Percentiles rank a stretch among this genome's conserved stretches.
Evolutionary conservation across 257 asterid genomes (phyloP).

Genomic region (Ehretia macrophylla): DNA sequence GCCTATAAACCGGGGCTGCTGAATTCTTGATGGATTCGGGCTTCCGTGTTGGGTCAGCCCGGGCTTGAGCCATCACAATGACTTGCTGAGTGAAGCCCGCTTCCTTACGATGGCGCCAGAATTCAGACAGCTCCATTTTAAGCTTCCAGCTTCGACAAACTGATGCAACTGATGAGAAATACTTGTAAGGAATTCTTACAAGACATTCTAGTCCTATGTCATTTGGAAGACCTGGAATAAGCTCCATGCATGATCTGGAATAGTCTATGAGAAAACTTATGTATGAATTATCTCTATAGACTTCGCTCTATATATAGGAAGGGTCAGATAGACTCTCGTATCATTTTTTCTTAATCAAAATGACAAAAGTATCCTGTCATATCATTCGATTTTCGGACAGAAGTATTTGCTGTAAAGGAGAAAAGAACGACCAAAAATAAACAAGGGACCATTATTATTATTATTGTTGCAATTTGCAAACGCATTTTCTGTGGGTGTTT

Average conservation of each 20-base stretch:
- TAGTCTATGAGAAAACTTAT: neutral
- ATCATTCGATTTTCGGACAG: too few species aligned
- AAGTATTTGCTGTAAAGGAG: neutral
- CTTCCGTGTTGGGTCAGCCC: conserved; percentile 21
- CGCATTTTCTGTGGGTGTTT: too few species aligned
- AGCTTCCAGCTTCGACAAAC: conserved; percentile 55
- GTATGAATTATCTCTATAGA: neutral
- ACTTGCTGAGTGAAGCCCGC: conserved; percentile 32
- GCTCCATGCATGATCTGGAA: conserved; percentile 19
- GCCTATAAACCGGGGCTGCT: conserved; percentile 36
- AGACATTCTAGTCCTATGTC: conserved; percentile 24
- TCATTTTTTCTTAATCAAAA: neutral
- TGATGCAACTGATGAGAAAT: conserved; percentile 44
- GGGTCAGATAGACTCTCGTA: too few species aligned
- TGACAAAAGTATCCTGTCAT: neutral
- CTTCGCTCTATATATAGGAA: neutral
- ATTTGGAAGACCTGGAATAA: conserved; percentile 28
- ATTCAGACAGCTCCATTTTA: conserved; percentile 44
- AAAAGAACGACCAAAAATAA: neutral
- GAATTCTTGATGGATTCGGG: conserved; percentile 5
- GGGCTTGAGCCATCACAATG: conserved; percentile 41
- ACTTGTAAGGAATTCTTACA: conserved; percentile 25
- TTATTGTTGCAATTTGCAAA: too few species aligned
- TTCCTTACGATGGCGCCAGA: conserved; percentile 42
- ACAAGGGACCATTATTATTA: neutral